These are phyloP conservation scores for Haplosporangium gracile DNA, from an alignment of 192 early-diverging fungal genomes.

Conservation along the genomic window DNA sequence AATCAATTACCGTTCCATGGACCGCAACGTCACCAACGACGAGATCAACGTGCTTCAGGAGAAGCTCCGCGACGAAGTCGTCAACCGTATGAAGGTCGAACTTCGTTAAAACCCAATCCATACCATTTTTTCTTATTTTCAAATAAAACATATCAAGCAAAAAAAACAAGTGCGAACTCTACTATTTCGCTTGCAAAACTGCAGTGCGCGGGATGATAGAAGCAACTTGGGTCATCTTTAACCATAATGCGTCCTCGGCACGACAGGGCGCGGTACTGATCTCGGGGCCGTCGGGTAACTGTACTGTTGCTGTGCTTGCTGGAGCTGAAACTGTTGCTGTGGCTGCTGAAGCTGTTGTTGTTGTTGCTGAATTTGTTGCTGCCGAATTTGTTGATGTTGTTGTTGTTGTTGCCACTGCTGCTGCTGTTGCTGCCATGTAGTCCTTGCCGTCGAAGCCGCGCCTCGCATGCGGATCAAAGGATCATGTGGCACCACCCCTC, in stretches of 20 bases:
- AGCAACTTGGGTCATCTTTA: neutral
- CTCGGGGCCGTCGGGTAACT: neutral
- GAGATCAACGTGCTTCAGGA: conserved; percentile 97
- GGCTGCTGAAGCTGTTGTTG: neutral
- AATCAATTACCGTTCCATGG: conserved; percentile 97
- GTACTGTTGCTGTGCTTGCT: neutral
- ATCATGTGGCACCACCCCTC: neutral
- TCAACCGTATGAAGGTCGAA: conserved; percentile 76
- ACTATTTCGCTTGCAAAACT: too few species aligned
- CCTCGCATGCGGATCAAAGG: conserved; percentile 3
- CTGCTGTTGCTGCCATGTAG: conserved; percentile 28
- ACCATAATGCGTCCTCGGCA: neutral
- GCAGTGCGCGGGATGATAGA: neutral
- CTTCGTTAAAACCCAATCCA: conserved; percentile 70
- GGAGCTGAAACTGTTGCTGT: neutral
- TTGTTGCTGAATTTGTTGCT: conserved; percentile 11
- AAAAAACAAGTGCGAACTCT: neutral
- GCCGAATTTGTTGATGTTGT: conserved; percentile 17
- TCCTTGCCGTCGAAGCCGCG: neutral
- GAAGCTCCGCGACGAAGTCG: conserved; percentile 74
- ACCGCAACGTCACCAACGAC: conserved; percentile 92
- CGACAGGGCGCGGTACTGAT: neutral
- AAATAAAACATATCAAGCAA: neutral
- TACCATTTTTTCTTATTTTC: neutral
- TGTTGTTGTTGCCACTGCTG: conserved; percentile 12